Base-by-base conservation (phyloP, 1,284 basidiomycete genomes). In the Austroboletus novae-zelandiae region DNA sequence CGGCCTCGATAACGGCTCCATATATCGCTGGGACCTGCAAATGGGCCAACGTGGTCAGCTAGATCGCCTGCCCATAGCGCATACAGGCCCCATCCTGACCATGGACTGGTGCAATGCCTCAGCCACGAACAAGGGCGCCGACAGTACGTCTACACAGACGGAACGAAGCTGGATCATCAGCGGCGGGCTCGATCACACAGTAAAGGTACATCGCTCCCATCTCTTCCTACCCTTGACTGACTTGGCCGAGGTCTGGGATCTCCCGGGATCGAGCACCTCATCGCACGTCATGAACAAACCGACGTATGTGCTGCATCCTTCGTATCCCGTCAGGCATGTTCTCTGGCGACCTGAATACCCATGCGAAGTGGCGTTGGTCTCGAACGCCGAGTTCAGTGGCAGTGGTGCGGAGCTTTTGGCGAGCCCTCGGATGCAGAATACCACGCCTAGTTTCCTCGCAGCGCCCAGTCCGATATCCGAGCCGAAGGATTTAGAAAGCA, bases 321-420 rank as follows among this genome's bases (percentile, higher is more conserved):
- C 89, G 0, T 87, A 83, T 58, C 84, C 89, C 1, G 79, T 93
- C 11, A 81, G 88, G 14, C 80, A 81, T 15, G 80, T 92, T 11
- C 70, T 81, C 8, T 95, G 91, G 91, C 79, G 92, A 17, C 91
- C 91, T 0, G 77, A 77, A 1, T 86, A 89, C 61, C 81, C 87
- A 17, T 92, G 89, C 55, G 92, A 95, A 67, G 67, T 95, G 9
- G 87, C 84, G 0, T 61, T 89, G 10, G 80, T 86, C 4, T 85
- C 86, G 9, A 85, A 84, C 53, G 76, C 78, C 4, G 86, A 87
- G 47, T 80, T 80, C 51, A 73, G 75, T 32, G 61, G 68, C 34
- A 40, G 53, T 37, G 51, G 60, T 7, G 48, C 51, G 0, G 64
- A 68, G n/a, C 48, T 66, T 37, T 39, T 70, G 51, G 55, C 57